Evolutionary conservation across 495 filamentous ascomycete genomes (phyloP).

Genomic region (Talaromyces thailandensis): DNA sequence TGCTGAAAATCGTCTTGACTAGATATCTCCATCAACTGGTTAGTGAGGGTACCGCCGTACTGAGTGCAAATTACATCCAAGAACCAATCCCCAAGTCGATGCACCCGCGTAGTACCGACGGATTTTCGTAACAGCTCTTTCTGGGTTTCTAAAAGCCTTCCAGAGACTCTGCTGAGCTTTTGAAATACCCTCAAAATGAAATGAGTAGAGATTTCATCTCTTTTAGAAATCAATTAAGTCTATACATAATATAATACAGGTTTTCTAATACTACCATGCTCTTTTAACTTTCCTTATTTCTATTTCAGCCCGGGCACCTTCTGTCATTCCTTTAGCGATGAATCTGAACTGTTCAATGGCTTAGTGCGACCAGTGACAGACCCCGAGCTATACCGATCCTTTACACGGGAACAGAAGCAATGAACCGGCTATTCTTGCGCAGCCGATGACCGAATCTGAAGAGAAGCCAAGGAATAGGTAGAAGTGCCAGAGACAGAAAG

Average conservation of each 20-base stretch:
- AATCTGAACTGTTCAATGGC: not conserved
- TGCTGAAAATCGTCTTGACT: too few species aligned
- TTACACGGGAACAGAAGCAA: not conserved
- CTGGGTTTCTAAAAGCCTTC: too few species aligned
- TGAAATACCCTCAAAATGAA: not conserved
- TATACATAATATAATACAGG: not conserved
- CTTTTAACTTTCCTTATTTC: not conserved
- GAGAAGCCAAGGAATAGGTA: constrained; percentile 7
- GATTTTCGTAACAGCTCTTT: too few species aligned
- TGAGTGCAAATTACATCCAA: too few species aligned
- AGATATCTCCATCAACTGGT: too few species aligned
- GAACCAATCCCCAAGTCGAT: too few species aligned
- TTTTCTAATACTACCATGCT: not conserved
- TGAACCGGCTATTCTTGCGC: not conserved
- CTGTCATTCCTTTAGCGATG: not conserved
- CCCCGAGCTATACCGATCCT: not conserved
- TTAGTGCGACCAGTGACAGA: not conserved
- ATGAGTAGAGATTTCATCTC: not conserved
- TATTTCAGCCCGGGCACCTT: not conserved
- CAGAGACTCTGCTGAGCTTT: too few species aligned
- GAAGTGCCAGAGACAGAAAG: constrained; percentile 5
- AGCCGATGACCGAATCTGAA: not conserved
- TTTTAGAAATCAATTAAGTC: not conserved
- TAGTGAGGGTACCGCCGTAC: too few species aligned
- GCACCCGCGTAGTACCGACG: too few species aligned